Evolutionary conservation across 352 stramenopile species (phyloP).

Genomic region (Pythium brachiatum): DNA sequence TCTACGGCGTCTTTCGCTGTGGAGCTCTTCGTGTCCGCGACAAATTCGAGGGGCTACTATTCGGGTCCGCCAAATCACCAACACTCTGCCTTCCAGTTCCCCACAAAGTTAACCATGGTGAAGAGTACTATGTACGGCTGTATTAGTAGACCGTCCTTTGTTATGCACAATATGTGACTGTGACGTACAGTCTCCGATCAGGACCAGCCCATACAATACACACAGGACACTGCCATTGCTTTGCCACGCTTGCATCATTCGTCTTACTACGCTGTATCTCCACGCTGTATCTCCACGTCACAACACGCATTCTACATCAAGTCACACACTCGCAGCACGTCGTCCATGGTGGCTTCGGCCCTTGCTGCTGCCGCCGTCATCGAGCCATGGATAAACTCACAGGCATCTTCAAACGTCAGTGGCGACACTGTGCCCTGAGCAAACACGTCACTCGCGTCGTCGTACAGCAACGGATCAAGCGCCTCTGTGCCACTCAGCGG

Average conservation of each 20-base stretch:
- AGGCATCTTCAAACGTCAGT: neutral
- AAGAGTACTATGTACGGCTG: too few species aligned
- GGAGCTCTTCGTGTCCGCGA: neutral
- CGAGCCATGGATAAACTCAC: neutral
- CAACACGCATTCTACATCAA: too few species aligned
- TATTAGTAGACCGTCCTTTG: neutral
- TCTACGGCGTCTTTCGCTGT: neutral
- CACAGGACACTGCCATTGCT: too few species aligned
- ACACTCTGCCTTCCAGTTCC: too few species aligned
- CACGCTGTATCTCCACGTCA: too few species aligned
- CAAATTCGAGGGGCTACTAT: neutral
- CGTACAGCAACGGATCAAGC: neutral
- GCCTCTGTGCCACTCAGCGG: neutral
- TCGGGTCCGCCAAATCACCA: too few species aligned
- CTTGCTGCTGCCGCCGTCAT: neutral
- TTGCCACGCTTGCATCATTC: too few species aligned
- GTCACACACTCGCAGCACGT: slow-evolving; percentile 8
- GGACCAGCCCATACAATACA: too few species aligned
- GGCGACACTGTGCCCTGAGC: neutral
- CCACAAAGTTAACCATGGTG: too few species aligned
- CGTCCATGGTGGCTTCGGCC: neutral
- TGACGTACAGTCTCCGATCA: neutral
- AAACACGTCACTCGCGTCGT: neutral
- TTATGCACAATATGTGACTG: neutral
- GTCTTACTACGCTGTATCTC: too few species aligned